Conservation (phyloP, 108 stramenopile genomes). For the Fragilaria crotonensis region DNA sequence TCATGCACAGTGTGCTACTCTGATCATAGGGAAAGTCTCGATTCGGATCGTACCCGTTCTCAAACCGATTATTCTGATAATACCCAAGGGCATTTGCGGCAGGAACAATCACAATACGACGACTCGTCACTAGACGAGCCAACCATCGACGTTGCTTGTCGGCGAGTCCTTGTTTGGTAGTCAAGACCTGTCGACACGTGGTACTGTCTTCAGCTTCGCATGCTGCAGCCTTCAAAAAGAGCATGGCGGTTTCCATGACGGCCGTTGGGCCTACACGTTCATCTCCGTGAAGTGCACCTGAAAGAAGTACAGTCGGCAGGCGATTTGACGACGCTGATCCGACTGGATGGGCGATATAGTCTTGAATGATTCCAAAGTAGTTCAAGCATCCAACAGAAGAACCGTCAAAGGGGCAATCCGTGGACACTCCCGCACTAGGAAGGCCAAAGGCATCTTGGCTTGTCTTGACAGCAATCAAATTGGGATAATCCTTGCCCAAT, state of each 20-base stretch:
- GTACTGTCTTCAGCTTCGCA: slow-evolving; percentile 38
- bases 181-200: slow-evolving; percentile 29
- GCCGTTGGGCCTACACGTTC: slow-evolving; percentile 76
- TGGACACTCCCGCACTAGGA: slow-evolving; percentile 29
- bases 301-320: slow-evolving; percentile 69
- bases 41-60: slow-evolving; percentile 72
- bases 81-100: slow-evolving; percentile 78
- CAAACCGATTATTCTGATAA: slow-evolving; percentile 23
- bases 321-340: slow-evolving; percentile 28
- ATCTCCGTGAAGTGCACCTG: slow-evolving; percentile 71
- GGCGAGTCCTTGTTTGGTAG: slow-evolving; percentile 20
- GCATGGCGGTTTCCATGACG: slow-evolving; percentile 41
- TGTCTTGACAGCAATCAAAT: slow-evolving; percentile 32
- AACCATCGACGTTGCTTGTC: slow-evolving; percentile 45
- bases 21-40: slow-evolving; percentile 83
- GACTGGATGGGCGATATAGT: slow-evolving; percentile 34
- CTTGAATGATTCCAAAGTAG: slow-evolving; percentile 44
- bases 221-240: slow-evolving; percentile 43
- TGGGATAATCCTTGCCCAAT: slow-evolving; percentile 24
- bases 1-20: slow-evolving; percentile 46
- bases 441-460: slow-evolving; percentile 38
- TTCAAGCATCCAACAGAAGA: slow-evolving; percentile 32
- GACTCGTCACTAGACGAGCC: slow-evolving; percentile 51
- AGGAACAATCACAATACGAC: slow-evolving; percentile 62
- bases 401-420: slow-evolving; percentile 20